These are phyloP conservation scores for Dispira parvispora DNA, from an alignment of 192 early-diverging fungal species.

Conservation along the genomic window DNA sequence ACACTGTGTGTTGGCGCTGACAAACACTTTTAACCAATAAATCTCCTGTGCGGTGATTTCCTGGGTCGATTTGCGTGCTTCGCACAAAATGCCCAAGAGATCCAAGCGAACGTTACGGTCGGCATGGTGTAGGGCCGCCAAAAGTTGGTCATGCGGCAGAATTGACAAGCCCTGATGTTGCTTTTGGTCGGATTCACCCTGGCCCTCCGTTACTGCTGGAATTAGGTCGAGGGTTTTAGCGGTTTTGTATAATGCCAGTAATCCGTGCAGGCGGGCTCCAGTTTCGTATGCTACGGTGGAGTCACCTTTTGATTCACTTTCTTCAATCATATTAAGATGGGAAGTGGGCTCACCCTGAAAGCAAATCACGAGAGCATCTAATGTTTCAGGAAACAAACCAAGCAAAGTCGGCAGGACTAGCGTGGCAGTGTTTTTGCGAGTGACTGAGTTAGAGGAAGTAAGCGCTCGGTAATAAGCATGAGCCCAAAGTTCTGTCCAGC, in stretches of 20 bases:
- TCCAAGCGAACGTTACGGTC: slow-evolving; percentile 60
- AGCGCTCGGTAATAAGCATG: not conserved
- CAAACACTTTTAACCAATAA: slow-evolving; percentile 42
- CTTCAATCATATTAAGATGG: no score
- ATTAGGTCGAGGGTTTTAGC: no score
- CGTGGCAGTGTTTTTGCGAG: not conserved
- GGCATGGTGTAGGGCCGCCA: slow-evolving; percentile 47
- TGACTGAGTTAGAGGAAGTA: not conserved
- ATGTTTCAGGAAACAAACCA: not conserved
- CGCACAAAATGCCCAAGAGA: slow-evolving; percentile 64
- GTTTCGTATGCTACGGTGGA: no score
- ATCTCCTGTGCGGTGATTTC: slow-evolving; percentile 43
- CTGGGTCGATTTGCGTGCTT: slow-evolving; percentile 46
- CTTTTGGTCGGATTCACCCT: no score
- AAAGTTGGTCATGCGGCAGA: slow-evolving; percentile 20
- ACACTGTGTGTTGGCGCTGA: slow-evolving; percentile 50
- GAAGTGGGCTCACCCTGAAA: no score
- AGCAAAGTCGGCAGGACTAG: not conserved
- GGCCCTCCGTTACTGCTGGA: no score
- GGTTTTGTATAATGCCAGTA: no score
- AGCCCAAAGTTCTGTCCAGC: not conserved
- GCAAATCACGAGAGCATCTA: not conserved
- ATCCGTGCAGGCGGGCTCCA: no score
- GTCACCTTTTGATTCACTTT: no score
- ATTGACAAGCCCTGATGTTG: no score